These are phyloP conservation scores for Fusarium verticillioides DNA, from an alignment of 2,329 filamentous ascomycete species.

Conservation along the genomic window DNA sequence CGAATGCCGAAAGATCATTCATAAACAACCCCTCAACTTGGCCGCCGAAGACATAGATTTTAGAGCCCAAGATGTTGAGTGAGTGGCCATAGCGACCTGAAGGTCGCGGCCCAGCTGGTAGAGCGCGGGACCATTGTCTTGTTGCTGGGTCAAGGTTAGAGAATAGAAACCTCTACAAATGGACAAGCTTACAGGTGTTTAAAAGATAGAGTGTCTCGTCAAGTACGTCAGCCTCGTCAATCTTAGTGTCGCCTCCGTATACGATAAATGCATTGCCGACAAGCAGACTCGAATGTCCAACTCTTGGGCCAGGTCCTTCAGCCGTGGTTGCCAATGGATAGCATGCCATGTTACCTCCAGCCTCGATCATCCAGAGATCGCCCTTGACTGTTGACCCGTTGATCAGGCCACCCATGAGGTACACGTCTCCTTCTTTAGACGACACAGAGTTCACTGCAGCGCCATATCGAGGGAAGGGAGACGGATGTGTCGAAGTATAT, in stretches of 20 bases:
- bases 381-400: constrained; percentile 96
- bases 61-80: constrained; percentile 94
- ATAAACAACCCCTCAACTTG: constrained; percentile 98
- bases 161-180: background rate
- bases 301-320: constrained; percentile 93
- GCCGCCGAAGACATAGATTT: constrained; percentile 96
- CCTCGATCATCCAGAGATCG: constrained; percentile 97
- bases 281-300: constrained; percentile 91
- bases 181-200: constrained; percentile 84
- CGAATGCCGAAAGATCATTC: constrained; percentile 95
- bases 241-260: constrained; percentile 97
- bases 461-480: constrained; percentile 95
- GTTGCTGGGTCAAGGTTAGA: constrained; percentile 71
- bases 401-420: constrained; percentile 96
- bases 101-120: constrained; percentile 86
- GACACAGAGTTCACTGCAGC: constrained; percentile 92
- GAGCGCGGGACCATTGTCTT: constrained; percentile 95
- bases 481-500: constrained; percentile 83
- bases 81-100: constrained; percentile 96
- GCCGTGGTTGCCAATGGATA: constrained; percentile 92
- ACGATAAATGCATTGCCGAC: constrained; percentile 99
- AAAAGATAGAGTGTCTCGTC: constrained; percentile 96
- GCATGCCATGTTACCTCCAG: constrained; percentile 86
- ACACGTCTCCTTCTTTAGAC: constrained; percentile 97
- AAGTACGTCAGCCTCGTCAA: constrained; percentile 89